A percentile compares a stretch with the other conserved stretches of the same genome.
Conservation (phyloP, 2,329 filamentous ascomycete genomes). For the Lasiodiplodia sp. region DNA sequence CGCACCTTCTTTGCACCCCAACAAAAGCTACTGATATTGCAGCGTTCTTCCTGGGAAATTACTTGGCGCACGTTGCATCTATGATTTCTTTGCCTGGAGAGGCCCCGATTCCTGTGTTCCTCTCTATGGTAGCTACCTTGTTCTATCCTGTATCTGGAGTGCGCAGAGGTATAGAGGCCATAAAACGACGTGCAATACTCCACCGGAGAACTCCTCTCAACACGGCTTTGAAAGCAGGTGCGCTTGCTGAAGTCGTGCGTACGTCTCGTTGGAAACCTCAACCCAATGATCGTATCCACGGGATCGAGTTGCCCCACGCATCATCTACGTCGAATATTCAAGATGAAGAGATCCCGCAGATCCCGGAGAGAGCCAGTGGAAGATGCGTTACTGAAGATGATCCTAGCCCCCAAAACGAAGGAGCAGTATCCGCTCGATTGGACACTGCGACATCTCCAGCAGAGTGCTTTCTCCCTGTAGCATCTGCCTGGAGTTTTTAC, state of each 20-base stretch:
- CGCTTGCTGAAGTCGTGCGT: neutral
- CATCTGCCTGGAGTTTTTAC: neutral
- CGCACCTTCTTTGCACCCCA: conserved; percentile 38
- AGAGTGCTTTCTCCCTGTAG: neutral
- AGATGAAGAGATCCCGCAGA: too few relatives aligned
- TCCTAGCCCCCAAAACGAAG: too few relatives aligned
- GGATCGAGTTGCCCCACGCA: too few relatives aligned
- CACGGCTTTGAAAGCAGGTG: neutral
- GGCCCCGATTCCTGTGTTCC: conserved; percentile 30
- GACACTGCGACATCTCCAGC: neutral
- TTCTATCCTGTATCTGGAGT: conserved; percentile 39
- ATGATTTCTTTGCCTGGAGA: conserved; percentile 43
- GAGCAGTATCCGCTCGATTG: too few relatives aligned
- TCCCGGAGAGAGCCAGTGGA: too few relatives aligned
- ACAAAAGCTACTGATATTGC: conserved; percentile 38
- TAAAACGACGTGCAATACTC: conserved; percentile 36
- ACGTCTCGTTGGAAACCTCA: neutral
- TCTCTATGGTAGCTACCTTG: conserved; percentile 34
- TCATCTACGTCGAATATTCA: too few relatives aligned
- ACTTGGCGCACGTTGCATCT: conserved; percentile 46
- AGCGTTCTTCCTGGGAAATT: conserved; percentile 47
- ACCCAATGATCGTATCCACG: neutral
- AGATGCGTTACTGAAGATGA: too few relatives aligned
- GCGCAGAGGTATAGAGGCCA: conserved; percentile 38
- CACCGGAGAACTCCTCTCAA: conserved; percentile 4